A percentile compares a stretch with the other conserved stretches of the same genome.
These are phyloP conservation scores for Calonectria crousiana DNA, from an alignment of 2,329 filamentous ascomycete species.

Conservation along the genomic window DNA sequence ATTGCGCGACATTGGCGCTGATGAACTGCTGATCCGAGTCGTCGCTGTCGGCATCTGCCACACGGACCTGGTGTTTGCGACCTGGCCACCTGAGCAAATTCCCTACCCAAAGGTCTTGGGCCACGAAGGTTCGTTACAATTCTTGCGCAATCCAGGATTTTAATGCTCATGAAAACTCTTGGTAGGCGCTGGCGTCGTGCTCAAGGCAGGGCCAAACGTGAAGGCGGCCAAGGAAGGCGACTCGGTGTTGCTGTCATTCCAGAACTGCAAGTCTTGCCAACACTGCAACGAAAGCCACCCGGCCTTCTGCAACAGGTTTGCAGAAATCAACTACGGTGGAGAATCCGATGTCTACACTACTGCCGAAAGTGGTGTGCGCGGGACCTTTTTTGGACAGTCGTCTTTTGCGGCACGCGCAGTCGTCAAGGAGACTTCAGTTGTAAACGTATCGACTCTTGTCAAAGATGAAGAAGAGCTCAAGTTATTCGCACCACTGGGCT, in stretches of 20 bases:
- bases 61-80: not conserved
- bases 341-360: not conserved
- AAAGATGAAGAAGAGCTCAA: slow-evolving; percentile 3
- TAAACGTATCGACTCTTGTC: not conserved
- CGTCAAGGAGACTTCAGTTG: not conserved
- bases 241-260: not conserved
- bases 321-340: not conserved
- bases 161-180: too few species aligned
- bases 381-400: not conserved
- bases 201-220: not conserved
- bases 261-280: not conserved
- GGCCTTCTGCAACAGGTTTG: not conserved
- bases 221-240: not conserved
- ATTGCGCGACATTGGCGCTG: not conserved
- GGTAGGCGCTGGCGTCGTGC: not conserved
- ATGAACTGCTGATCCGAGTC: not conserved
- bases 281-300: not conserved
- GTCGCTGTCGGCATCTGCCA: not conserved
- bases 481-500: not conserved
- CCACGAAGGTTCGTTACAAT: not conserved
- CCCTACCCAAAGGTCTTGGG: not conserved
- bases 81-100: not conserved
- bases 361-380: not conserved
- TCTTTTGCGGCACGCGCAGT: not conserved
- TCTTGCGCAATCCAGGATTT: not conserved